phyloP scores from a whole-genome alignment of 257 asterid species.

The Salvia splendens region DNA sequence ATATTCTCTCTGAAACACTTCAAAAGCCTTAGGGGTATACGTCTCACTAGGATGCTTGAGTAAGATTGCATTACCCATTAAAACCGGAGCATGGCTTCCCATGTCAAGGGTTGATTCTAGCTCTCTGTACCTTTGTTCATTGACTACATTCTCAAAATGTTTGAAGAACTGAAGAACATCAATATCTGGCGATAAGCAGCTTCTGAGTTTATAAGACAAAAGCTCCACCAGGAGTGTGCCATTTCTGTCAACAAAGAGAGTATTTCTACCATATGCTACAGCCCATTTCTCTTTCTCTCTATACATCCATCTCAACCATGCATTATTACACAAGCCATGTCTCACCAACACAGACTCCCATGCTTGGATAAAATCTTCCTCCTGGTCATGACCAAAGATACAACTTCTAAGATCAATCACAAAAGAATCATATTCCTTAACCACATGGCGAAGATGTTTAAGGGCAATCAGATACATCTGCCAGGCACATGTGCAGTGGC shows the following conservation, averaged over 20 bases:
- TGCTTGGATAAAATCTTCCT: constrained; percentile 50
- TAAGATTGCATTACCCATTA: constrained; percentile 60
- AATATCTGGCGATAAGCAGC: constrained; percentile 43
- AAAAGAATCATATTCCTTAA: constrained; percentile 46
- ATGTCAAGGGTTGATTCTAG: constrained; percentile 48
- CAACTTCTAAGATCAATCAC: constrained; percentile 46
- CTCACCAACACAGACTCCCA: constrained; percentile 60
- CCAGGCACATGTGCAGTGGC: constrained; percentile 59
- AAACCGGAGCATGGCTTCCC: constrained; percentile 49
- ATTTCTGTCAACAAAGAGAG: constrained; percentile 53
- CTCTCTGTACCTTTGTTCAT: constrained; percentile 56
- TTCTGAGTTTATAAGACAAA: constrained; percentile 47
- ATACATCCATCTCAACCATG: constrained; percentile 70
- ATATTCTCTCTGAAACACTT: constrained; percentile 59
- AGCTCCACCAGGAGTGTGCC: constrained; percentile 51
- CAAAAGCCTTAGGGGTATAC: constrained; percentile 57
- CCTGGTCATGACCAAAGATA: constrained; percentile 57
- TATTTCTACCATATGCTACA: constrained; percentile 57
- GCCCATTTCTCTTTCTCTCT: constrained; percentile 69
- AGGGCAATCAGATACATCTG: constrained; percentile 59
- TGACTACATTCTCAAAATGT: constrained; percentile 49
- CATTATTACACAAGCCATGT: constrained; percentile 49
- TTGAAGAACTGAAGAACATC: constrained; percentile 52
- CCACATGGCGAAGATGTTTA: constrained; percentile 49
- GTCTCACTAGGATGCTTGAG: constrained; percentile 52